Evolutionary conservation across 1,284 basidiomycete genomes (phyloP), one percentile per base, ranked within the genome.

Genomic region (Leccinum subatratum): DNA sequence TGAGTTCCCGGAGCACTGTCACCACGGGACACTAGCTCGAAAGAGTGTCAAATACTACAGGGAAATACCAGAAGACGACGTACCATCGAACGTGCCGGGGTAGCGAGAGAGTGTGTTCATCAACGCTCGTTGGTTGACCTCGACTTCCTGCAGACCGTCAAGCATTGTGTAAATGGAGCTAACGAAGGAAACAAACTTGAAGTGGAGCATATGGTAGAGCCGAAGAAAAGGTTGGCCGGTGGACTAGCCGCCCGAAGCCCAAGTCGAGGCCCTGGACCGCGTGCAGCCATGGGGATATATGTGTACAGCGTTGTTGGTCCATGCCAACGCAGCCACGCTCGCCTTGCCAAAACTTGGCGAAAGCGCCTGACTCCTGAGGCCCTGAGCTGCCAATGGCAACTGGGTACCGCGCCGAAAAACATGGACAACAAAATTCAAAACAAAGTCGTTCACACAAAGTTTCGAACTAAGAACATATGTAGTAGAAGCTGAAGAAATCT

Each of bases 1-100:
- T 80, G 16, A 98, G 85, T 77, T 98, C 96, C 60, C 96, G 86
- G 73, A 95, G 94, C 51, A 96, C 93, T 85, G 39, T 18, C 9
- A 7, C 1, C 7, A 14, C 4, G 11, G 16, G 42, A 64, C 7
- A 67, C 6, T 20, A 14, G 22, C 22, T 54, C 51, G 25, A 25
- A 25, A 8, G 51, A 2, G 22, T 16, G 22, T 54, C 3, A 25
- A 54, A 54, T 54, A 54, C 51, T 54, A 54, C 51, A 25, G 6
- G 51, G 20, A 54, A 14, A 4, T 22, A 12, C 20, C 2, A 20
- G 6, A 54, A 48, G 20, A 42, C 12, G 42, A 22, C 20, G 4
- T 14, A 73, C 70, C 66, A 54, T 71, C 72, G 39, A 71, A 73
- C 7, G 57, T 8, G 32, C 72, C 70, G n/a, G 72, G 72, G 51